A percentile compares a stretch with the other conserved stretches of the same genome.
Evolutionary conservation across 2,329 filamentous ascomycete species (phyloP).

Genomic region (Uncinocarpus reesii): DNA sequence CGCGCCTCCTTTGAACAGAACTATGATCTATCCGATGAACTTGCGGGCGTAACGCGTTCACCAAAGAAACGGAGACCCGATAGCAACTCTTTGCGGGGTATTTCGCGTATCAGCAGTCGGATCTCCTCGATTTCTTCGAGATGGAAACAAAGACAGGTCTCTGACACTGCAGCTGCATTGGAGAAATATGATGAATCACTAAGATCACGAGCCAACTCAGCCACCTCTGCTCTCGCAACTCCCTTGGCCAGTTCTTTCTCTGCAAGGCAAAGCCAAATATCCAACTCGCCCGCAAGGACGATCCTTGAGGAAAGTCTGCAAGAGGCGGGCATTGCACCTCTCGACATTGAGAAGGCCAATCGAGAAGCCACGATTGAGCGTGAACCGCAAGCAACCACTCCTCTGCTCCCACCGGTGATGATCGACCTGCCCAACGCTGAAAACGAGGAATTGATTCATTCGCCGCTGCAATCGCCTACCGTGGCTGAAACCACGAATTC

Average conservation of each 20-base stretch:
- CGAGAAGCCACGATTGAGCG: constrained; percentile 42
- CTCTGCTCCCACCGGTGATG: constrained; percentile 73
- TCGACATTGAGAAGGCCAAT: constrained; percentile 47
- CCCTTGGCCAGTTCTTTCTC: constrained; percentile 29
- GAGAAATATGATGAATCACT: constrained; percentile 25
- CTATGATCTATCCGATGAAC: constrained; percentile 51
- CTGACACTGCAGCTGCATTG: constrained; percentile 25
- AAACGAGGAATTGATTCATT: constrained; percentile 53
- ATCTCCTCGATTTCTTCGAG: constrained; percentile 62
- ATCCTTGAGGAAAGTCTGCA: constrained; percentile 47
- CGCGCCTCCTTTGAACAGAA: constrained; percentile 26
- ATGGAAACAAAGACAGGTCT: constrained; percentile 32
- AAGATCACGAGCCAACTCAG: constrained; percentile 35
- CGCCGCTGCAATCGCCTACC: constrained; percentile 76
- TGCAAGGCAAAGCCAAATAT: constrained; percentile 44
- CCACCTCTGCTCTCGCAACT: constrained; percentile 33
- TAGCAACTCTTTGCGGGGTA: constrained; percentile 39
- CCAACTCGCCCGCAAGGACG: constrained; percentile 54
- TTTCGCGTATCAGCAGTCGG: constrained; percentile 55
- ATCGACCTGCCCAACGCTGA: constrained; percentile 43
- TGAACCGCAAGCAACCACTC: constrained; percentile 63
- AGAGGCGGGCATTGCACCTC: constrained; percentile 41
- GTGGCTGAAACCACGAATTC: constrained; percentile 51
- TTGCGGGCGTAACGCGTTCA: constrained; percentile 48
- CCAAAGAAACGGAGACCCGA: constrained; percentile 46